Base-by-base conservation (phyloP, 805 yeast genomes). In the Blastobotrys muscicola region DNA sequence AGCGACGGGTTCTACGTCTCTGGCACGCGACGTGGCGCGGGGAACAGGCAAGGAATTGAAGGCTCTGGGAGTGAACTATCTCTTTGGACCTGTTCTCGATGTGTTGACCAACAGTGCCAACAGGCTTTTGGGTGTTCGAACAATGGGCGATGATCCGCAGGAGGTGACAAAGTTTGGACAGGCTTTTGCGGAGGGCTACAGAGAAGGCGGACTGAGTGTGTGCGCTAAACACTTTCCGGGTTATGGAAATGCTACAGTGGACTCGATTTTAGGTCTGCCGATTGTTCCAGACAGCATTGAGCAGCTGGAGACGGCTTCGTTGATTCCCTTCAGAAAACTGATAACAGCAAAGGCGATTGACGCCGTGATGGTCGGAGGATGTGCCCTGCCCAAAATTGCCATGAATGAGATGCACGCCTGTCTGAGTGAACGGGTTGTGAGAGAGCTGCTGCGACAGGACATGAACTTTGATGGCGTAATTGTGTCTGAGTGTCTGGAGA, bases 221-320 rank as follows among this genome's bases (percentile, higher is more conserved):
- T 71, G 76, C 45, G 82, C 80, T 0, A 78, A 78, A 51, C 82
- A 78, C 58, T 78, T 78, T 51, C 84, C 84, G 0, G 84, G 84
- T 1, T 75, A 75, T 42, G 82, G 82, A 3, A 72, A 73, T 43
- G 80, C 81, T 1, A 67, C 71, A 14, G 78, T 78, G 4, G 80
- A 77, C 52, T 69, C 76, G 2, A 58, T 75, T 33, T 59, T 76
- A 36, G 82, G 78, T 45, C 55, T 76, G 29, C 82, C 82, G 4
- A 73, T 76, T 69, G 71, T 78, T 55, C 66, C 72, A 2, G 82
- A 78, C 41, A 66, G 76, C 2, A 59, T 72, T 23, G 74, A 70
- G 30, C 80, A 75, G 52, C 61, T 77, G 32, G 70, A 71, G 41
- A 64, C 68, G 30, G 70, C 69, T 52, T 72, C 74, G 50, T 60